These are phyloP conservation scores for Exsudoporus floridanus DNA, from an alignment of 1,284 basidiomycete species.

Conservation along the genomic window DNA sequence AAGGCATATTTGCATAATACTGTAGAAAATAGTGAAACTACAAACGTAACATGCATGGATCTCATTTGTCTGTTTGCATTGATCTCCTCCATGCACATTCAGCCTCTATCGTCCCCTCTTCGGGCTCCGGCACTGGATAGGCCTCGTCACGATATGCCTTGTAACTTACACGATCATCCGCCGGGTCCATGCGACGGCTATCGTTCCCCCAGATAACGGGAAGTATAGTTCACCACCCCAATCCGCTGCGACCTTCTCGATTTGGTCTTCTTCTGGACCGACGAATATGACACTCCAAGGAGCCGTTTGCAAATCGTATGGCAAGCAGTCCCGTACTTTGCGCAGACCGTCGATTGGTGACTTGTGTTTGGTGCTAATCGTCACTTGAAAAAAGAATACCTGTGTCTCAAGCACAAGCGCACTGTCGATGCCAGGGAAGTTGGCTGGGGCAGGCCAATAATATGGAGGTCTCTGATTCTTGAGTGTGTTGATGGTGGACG, in stretches of 20 bases:
- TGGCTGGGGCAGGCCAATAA: background rate
- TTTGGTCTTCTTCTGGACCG: background rate
- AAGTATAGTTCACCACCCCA: background rate
- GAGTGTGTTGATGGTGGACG: no score
- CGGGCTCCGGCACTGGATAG: no score
- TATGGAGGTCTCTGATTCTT: background rate
- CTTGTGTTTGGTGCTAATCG: background rate
- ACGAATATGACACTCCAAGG: background rate
- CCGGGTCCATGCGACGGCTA: background rate
- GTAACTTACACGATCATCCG: background rate
- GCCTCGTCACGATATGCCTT: background rate
- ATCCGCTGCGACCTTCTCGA: background rate
- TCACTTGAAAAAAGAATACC: background rate
- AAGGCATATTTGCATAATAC: no score
- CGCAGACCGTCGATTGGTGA: background rate
- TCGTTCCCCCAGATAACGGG: rapidly evolving
- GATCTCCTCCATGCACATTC: no score
- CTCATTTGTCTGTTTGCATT: no score
- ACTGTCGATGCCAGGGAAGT: background rate
- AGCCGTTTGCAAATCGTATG: background rate
- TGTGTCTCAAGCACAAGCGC: background rate
- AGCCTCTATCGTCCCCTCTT: no score
- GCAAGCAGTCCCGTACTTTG: background rate
- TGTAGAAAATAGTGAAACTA: no score
- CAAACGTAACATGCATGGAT: no score